These are phyloP conservation scores for Hawksworthiomyces lignivorus DNA, from an alignment of 2,329 filamentous ascomycete species.

Conservation along the genomic window DNA sequence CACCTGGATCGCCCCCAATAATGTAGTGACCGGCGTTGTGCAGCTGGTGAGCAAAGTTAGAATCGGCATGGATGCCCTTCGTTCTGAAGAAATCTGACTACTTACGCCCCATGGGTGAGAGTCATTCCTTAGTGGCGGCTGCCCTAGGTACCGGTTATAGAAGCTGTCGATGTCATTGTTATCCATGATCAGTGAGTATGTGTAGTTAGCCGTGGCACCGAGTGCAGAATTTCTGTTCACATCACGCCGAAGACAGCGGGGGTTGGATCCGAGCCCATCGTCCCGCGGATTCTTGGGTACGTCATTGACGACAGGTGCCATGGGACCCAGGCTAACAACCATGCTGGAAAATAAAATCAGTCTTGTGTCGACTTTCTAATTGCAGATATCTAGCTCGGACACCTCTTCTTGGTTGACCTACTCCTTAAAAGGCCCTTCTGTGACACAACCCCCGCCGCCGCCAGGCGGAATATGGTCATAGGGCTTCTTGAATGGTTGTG, in stretches of 20 bases:
- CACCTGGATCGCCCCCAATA: slow-evolving; percentile 27
- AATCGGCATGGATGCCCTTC: too few relatives aligned
- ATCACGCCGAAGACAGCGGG: slow-evolving; percentile 34
- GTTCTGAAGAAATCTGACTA: neutral
- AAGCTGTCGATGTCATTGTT: slow-evolving; percentile 11
- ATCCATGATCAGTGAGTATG: slow-evolving; percentile 12
- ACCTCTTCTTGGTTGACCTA: slow-evolving; percentile 12
- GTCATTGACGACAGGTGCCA: slow-evolving; percentile 20
- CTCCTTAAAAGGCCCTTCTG: slow-evolving; percentile 38
- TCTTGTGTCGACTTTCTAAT: too few relatives aligned
- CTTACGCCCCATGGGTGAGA: slow-evolving; percentile 12
- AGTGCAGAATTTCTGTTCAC: slow-evolving; percentile 17
- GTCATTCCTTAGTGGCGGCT: slow-evolving; percentile 10
- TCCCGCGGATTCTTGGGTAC: slow-evolving; percentile 25
- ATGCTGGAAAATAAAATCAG: too few relatives aligned
- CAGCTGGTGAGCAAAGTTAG: slow-evolving; percentile 25
- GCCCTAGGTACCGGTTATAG: slow-evolving; percentile 12
- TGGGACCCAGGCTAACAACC: slow-evolving; percentile 31
- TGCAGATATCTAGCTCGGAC: neutral
- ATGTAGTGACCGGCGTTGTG: slow-evolving; percentile 28
- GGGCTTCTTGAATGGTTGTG: slow-evolving; percentile 24
- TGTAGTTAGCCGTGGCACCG: slow-evolving; percentile 20
- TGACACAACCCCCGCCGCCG: slow-evolving; percentile 48
- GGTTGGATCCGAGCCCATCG: slow-evolving; percentile 31
- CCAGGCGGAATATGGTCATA: slow-evolving; percentile 34